These are phyloP conservation scores for Striga hermonthica DNA, from an alignment of 305 asterid genomes.

Conservation along the genomic window DNA sequence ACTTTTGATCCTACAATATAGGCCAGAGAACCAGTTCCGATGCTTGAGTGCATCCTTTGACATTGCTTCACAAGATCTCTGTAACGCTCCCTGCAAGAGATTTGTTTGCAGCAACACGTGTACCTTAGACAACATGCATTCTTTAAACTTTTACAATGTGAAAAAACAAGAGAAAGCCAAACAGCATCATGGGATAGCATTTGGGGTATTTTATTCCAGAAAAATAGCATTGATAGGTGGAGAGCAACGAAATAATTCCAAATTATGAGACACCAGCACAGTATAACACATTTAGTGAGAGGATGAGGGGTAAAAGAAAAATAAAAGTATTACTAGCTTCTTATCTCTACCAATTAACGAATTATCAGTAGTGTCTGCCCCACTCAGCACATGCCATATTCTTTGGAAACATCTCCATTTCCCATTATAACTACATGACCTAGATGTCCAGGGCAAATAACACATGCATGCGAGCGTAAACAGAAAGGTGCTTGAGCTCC, in stretches of 20 bases:
- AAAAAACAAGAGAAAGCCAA: constrained; percentile 9
- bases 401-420: too few species aligned
- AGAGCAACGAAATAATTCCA: background rate
- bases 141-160: background rate
- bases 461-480: too few species aligned
- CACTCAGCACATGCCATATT: background rate
- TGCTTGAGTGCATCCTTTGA: constrained; percentile 89
- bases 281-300: background rate
- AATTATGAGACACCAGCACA: background rate
- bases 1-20: constrained; percentile 91
- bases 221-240: background rate
- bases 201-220: constrained; percentile 6
- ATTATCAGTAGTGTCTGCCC: background rate
- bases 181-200: background rate
- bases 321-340: background rate
- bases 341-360: constrained; percentile 12
- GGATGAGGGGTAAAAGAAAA: background rate
- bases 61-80: constrained; percentile 79
- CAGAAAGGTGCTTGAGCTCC: too few species aligned
- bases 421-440: too few species aligned
- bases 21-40: constrained; percentile 98
- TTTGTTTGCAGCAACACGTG: constrained; percentile 4
- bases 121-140: constrained; percentile 7
- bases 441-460: too few species aligned
- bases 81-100: constrained; percentile 72